A percentile compares a stretch with the other conserved stretches of the same genome.
Conservation (phyloP, 2,329 filamentous ascomycete species). For the Claviceps sorghi region DNA sequence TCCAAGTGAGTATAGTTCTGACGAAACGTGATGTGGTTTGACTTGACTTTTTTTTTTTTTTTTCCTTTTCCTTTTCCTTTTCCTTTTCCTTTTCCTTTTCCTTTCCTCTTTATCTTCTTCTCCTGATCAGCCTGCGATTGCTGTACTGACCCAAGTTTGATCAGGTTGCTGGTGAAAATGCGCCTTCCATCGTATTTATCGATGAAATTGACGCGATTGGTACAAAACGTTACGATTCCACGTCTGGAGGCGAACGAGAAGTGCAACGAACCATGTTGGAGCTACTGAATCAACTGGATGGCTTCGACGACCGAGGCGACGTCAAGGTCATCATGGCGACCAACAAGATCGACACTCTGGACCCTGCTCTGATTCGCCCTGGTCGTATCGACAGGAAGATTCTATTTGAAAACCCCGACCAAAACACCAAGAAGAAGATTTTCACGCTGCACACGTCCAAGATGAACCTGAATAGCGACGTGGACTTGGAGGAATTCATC, state of each 20-base stretch:
- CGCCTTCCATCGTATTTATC: constrained; percentile 95
- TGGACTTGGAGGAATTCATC: constrained; percentile 98
- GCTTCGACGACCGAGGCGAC: constrained; percentile 95
- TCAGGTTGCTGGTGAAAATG: constrained; percentile 83
- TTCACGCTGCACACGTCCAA: constrained; percentile 96
- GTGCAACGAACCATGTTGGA: constrained; percentile 98
- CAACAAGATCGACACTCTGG: constrained; percentile 97
- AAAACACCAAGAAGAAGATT: constrained; percentile 95
- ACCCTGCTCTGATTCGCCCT: constrained; percentile 88
- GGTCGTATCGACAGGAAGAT: constrained; percentile 99
- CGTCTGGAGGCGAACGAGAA: constrained; percentile 90
- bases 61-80: too few species aligned
- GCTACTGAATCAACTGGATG: constrained; percentile 92
- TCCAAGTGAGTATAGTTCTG: constrained; percentile 43
- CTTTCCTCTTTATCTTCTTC: too few species aligned
- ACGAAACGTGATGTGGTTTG: not conserved
- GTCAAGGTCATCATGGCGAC: constrained; percentile 99
- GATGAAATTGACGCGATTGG: constrained; percentile 98
- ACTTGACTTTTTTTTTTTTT: not conserved
- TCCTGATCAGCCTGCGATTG: not conserved
- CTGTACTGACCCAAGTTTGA: constrained; percentile 2
- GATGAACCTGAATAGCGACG: constrained; percentile 91
- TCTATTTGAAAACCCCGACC: constrained; percentile 51
- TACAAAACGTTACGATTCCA: constrained; percentile 96
- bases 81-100: too few species aligned